Evolutionary conservation across 1,284 basidiomycete species (phyloP).

Genomic region (Quambalaria eucalypti): DNA sequence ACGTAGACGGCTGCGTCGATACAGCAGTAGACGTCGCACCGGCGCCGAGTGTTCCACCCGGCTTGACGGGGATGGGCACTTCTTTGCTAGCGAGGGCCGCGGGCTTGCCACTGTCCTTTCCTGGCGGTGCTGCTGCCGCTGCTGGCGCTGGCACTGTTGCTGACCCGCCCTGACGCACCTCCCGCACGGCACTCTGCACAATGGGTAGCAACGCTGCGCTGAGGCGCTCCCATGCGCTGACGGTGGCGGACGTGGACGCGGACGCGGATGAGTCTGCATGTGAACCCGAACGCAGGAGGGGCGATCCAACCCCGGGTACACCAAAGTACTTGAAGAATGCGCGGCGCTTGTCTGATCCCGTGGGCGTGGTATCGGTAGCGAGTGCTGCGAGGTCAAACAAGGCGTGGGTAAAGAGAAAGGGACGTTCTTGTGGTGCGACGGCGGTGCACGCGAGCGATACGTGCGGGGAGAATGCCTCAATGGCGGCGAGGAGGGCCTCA

Average conservation of each 20-base stretch:
- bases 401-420: conserved; percentile 1
- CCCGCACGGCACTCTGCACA: neutral
- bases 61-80: neutral
- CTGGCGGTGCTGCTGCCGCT: neutral
- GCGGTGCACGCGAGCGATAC: neutral
- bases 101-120: neutral
- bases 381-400: neutral
- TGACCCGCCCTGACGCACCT: neutral
- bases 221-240: neutral
- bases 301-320: neutral
- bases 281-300: too few species aligned
- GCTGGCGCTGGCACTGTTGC: neutral
- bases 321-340: neutral
- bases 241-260: neutral
- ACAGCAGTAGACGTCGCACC: neutral
- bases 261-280: neutral
- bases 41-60: neutral
- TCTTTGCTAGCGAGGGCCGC: neutral
- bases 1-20: neutral
- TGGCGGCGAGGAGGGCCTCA: neutral
- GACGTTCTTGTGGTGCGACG: neutral
- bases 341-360: neutral
- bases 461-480: neutral
- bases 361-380: neutral
- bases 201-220: neutral